Evolutionary conservation across 305 asterid genomes (phyloP).

Genomic region (Andrographis paniculata): DNA sequence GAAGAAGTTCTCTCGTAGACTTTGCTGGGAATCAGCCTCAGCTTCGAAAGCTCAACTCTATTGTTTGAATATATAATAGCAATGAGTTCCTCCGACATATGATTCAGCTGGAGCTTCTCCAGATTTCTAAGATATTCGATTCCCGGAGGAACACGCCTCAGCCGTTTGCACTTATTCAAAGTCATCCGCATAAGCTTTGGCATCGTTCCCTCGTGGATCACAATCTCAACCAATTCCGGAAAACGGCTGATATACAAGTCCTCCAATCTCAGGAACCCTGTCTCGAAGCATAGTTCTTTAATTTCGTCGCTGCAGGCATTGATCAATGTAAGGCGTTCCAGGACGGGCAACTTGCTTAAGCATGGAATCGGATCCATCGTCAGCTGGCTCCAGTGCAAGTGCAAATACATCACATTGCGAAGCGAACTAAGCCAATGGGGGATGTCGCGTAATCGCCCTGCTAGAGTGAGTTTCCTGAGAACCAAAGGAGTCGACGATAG

Average conservation of each 20-base stretch:
- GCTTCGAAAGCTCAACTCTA: slow-evolving; percentile 4
- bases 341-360: slow-evolving; percentile 12
- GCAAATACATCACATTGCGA: slow-evolving; percentile 15
- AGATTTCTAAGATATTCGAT: slow-evolving; percentile 16
- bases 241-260: slow-evolving; percentile 10
- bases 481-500: slow-evolving; percentile 10
- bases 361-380: slow-evolving; percentile 18
- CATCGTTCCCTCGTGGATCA: slow-evolving; percentile 15
- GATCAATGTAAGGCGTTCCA: slow-evolving; percentile 16
- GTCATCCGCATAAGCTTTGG: slow-evolving; percentile 13
- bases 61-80: slow-evolving; percentile 10
- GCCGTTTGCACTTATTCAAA: slow-evolving; percentile 9
- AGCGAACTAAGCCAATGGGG: slow-evolving; percentile 23
- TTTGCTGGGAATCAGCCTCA: slow-evolving; percentile 10
- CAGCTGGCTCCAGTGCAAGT: slow-evolving; percentile 24
- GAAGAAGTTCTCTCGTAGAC: background rate
- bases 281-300: slow-evolving; percentile 7
- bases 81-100: slow-evolving; percentile 15
- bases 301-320: slow-evolving; percentile 13
- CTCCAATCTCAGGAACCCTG: slow-evolving; percentile 20
- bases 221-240: slow-evolving; percentile 14
- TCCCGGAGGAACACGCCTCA: slow-evolving; percentile 22
- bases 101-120: slow-evolving; percentile 13
- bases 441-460: slow-evolving; percentile 12
- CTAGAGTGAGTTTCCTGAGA: slow-evolving; percentile 18